A percentile compares a stretch with the other conserved stretches of the same genome.
phyloP scores from a whole-genome alignment of 2,329 filamentous ascomycete genomes.

The Penicillium olsonii region DNA sequence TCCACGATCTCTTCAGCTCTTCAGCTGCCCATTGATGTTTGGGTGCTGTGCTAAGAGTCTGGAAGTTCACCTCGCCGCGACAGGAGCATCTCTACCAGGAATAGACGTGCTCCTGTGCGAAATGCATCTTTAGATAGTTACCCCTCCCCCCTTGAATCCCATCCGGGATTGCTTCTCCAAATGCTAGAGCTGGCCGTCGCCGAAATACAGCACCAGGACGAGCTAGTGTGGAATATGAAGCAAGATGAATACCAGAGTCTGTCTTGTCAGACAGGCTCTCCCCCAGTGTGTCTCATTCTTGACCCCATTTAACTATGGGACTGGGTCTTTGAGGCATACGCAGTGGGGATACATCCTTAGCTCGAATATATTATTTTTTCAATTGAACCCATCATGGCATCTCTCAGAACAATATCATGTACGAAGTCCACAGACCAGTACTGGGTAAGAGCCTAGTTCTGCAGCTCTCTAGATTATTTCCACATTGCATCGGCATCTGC shows the following conservation, averaged over 20 bases:
- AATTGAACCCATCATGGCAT: neutral
- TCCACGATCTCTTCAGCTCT: slow-evolving; percentile 1
- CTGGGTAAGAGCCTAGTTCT: no score
- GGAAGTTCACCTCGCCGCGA: neutral
- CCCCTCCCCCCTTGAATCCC: slow-evolving; percentile 3
- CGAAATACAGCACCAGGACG: slow-evolving; percentile 51
- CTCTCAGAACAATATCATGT: no score
- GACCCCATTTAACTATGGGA: slow-evolving; percentile 50
- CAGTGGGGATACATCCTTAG: slow-evolving; percentile 47
- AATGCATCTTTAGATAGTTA: neutral
- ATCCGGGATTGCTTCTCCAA: slow-evolving; percentile 44
- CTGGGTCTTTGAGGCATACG: slow-evolving; percentile 42
- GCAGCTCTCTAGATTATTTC: slow-evolving; percentile 8
- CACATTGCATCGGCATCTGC: slow-evolving; percentile 39
- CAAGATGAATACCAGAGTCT: slow-evolving; percentile 49
- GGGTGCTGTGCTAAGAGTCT: slow-evolving; percentile 2
- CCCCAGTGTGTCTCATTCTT: slow-evolving; percentile 41
- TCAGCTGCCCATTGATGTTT: slow-evolving; percentile 18
- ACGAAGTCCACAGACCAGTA: no score
- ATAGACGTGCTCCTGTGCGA: neutral
- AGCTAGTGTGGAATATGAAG: slow-evolving; percentile 61
- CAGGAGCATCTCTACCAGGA: neutral
- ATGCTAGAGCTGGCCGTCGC: slow-evolving; percentile 60
- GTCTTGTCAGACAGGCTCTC: slow-evolving; percentile 30
- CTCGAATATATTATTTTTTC: neutral